Conservation (phyloP, 2,329 filamentous ascomycete species). For the Fusarium torreyae region DNA sequence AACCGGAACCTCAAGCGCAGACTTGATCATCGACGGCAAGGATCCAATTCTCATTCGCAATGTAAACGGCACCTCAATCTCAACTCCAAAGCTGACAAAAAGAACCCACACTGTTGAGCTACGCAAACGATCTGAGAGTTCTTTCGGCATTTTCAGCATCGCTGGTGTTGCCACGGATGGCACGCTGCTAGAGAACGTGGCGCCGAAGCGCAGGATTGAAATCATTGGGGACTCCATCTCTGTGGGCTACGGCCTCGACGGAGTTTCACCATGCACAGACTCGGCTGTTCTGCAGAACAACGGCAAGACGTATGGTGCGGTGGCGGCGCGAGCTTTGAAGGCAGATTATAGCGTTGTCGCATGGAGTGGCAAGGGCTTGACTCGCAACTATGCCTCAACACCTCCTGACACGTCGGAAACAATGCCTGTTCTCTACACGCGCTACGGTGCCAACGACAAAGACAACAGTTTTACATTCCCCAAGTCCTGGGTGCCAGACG, state of each 20-base stretch:
- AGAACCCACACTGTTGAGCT: constrained; percentile 38
- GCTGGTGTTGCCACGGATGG: constrained; percentile 23
- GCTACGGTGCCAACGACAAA: constrained; percentile 59
- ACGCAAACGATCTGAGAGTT: constrained; percentile 35
- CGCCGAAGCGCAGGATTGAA: constrained; percentile 57
- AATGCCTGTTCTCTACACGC: constrained; percentile 60
- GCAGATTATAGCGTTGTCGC: constrained; percentile 62
- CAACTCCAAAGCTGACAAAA: constrained; percentile 10
- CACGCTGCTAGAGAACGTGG: constrained; percentile 40
- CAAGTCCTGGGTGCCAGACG: constrained; percentile 48
- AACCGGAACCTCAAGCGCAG: constrained; percentile 26
- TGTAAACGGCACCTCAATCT: constrained; percentile 20
- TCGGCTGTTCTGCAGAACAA: constrained; percentile 58
- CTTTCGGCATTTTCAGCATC: constrained; percentile 25
- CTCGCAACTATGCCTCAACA: constrained; percentile 56
- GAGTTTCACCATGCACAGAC: constrained; percentile 58
- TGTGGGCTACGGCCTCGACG: constrained; percentile 62
- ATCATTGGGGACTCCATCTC: constrained; percentile 63
- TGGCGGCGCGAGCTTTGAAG: constrained; percentile 57
- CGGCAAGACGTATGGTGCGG: constrained; percentile 59
- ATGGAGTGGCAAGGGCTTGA: constrained; percentile 62
- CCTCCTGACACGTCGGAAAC: constrained; percentile 52
- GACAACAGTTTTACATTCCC: constrained; percentile 58
- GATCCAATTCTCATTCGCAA: constrained; percentile 27
- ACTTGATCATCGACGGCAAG: constrained; percentile 34